A percentile compares a stretch with the other conserved stretches of the same genome.
Evolutionary conservation across 2,329 filamentous ascomycete genomes (phyloP).

Genomic region (Tolypocladium ophioglossoides): DNA sequence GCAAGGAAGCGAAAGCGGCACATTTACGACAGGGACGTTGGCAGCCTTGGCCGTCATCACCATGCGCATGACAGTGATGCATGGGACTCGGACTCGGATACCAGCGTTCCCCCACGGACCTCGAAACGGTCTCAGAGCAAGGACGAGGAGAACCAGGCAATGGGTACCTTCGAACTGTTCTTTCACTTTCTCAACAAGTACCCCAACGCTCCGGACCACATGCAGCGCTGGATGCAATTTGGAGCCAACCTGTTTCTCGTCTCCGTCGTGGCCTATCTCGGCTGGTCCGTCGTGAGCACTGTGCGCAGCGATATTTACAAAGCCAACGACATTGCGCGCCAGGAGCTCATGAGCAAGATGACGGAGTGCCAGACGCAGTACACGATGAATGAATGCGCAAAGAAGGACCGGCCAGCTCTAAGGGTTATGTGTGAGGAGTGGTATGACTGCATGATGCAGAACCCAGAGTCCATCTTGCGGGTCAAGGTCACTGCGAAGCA

Average conservation of each 20-base stretch:
- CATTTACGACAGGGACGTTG: constrained; percentile 40
- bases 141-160: constrained; percentile 10
- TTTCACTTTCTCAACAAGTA: constrained; percentile 44
- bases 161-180: constrained; percentile 29
- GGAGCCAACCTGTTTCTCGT: constrained; percentile 55
- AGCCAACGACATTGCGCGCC: constrained; percentile 58
- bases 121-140: constrained; percentile 13
- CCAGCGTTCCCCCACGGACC: constrained; percentile 10
- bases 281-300: constrained; percentile 58
- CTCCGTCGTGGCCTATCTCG: constrained; percentile 47
- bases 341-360: constrained; percentile 62
- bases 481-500: constrained; percentile 78
- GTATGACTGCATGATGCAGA: constrained; percentile 79
- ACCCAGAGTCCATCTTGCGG: constrained; percentile 66
- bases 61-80: constrained; percentile 30
- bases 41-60: constrained; percentile 35
- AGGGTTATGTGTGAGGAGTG: constrained; percentile 65
- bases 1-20: constrained; percentile 45
- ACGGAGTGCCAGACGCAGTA: constrained; percentile 64
- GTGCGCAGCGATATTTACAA: constrained; percentile 66
- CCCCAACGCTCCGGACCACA: constrained; percentile 46
- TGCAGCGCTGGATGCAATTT: constrained; percentile 49
- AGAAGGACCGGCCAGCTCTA: constrained; percentile 59
- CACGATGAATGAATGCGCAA: constrained; percentile 61
- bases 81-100: constrained; percentile 40